Conservation (phyloP, 1,139 yeast genomes). For the Meyerozyma carpophila region DNA sequence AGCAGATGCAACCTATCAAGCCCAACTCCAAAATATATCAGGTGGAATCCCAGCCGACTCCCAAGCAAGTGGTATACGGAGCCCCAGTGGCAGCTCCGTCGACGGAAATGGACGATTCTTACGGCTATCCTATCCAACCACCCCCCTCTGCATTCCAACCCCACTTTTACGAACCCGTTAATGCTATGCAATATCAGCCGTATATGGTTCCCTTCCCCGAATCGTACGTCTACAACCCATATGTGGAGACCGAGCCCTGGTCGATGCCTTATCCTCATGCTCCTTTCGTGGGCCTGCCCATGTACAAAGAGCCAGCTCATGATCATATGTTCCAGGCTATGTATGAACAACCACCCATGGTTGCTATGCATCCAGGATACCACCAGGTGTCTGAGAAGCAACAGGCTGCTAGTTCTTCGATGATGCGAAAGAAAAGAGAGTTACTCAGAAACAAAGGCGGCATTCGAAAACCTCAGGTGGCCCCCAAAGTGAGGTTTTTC, state of each 20-base stretch:
- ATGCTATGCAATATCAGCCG: background rate
- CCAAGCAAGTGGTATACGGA: background rate
- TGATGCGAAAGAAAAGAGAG: slow-evolving; percentile 24
- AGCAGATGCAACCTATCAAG: slow-evolving; percentile 39
- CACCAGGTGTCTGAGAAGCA: slow-evolving; percentile 13
- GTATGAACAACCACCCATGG: background rate
- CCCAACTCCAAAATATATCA: background rate
- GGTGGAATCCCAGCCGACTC: background rate
- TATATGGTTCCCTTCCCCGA: slow-evolving; percentile 1
- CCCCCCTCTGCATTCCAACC: background rate
- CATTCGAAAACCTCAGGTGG: slow-evolving; percentile 7
- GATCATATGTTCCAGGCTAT: background rate
- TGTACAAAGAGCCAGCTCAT: background rate
- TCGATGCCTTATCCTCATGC: background rate
- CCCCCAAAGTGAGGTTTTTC: slow-evolving; percentile 5
- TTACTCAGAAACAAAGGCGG: slow-evolving; percentile 9
- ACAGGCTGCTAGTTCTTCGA: slow-evolving; percentile 19
- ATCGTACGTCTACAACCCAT: background rate
- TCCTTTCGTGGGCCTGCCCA: background rate
- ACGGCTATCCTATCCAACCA: background rate
- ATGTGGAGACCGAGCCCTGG: background rate
- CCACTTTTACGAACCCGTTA: background rate
- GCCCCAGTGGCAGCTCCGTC: background rate
- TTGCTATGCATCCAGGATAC: background rate
- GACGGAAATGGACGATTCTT: background rate